These are phyloP conservation scores for Ophiostoma ips DNA, from an alignment of 2,329 filamentous ascomycete genomes.

Conservation along the genomic window DNA sequence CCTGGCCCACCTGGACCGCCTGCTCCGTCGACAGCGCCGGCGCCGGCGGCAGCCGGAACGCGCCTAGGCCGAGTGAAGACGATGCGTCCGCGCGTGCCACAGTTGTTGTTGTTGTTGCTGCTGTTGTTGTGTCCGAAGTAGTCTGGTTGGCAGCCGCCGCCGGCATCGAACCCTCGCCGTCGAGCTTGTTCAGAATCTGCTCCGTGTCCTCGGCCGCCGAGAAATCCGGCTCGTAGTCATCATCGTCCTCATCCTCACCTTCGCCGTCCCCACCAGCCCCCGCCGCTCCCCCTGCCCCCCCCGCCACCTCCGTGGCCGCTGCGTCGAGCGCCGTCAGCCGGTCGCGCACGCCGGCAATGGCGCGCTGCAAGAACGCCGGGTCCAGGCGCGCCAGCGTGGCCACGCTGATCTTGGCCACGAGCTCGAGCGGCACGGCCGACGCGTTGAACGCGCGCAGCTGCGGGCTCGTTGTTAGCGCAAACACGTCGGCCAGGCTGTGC, in stretches of 20 bases:
- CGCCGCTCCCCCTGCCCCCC: constrained; percentile 25
- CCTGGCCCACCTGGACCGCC: constrained; percentile 58
- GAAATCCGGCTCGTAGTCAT: constrained; percentile 87
- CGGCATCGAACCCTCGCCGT: constrained; percentile 47
- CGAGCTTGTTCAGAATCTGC: constrained; percentile 64
- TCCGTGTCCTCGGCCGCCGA: constrained; percentile 63
- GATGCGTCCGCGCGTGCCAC: constrained; percentile 17
- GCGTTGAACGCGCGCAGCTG: constrained; percentile 72
- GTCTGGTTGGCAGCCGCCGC: too few species aligned
- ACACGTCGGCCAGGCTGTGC: constrained; percentile 69
- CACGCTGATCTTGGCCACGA: constrained; percentile 71
- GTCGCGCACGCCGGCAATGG: constrained; percentile 48
- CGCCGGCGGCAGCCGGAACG: constrained; percentile 68
- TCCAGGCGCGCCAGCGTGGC: constrained; percentile 64
- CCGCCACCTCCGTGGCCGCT: constrained; percentile 25
- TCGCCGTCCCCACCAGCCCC: neutral
- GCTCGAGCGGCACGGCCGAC: constrained; percentile 57
- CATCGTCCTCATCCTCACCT: constrained; percentile 50
- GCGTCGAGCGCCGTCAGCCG: constrained; percentile 33
- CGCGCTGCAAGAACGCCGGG: constrained; percentile 51
- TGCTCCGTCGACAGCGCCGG: constrained; percentile 58
- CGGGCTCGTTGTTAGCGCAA: constrained; percentile 66
- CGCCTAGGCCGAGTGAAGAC: constrained; percentile 50
- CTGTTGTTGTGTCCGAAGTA: too few species aligned
- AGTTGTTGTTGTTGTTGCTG: constrained; percentile 19